phyloP scores from a whole-genome alignment of 2,329 filamentous ascomycete species.

The Colletotrichum cereale region DNA sequence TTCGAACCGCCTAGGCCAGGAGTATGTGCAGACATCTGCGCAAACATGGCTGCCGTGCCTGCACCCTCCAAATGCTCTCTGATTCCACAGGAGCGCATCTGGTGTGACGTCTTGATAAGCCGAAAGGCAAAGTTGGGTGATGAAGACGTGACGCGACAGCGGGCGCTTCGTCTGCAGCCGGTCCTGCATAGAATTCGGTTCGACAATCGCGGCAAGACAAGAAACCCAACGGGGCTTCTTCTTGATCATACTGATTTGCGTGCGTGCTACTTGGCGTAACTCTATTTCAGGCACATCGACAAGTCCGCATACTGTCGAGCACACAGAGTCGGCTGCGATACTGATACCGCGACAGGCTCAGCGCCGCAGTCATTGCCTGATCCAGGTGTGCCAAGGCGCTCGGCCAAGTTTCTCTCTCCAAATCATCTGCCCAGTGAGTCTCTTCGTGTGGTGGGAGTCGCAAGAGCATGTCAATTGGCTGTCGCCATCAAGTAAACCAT shows the following conservation, averaged over 20 bases:
- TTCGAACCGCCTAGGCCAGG: conserved; percentile 3
- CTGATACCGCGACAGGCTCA: neutral
- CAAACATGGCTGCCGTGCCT: neutral
- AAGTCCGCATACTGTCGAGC: neutral
- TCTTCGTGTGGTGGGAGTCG: neutral
- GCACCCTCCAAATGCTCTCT: neutral
- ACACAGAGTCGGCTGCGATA: neutral
- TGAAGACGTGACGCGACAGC: neutral
- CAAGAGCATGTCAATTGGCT: neutral
- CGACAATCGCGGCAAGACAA: neutral
- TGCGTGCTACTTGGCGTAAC: neutral
- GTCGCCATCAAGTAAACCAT: neutral
- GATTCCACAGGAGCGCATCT: neutral
- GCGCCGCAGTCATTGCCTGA: neutral
- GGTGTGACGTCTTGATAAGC: conserved; percentile 12
- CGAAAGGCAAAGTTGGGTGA: conserved; percentile 3
- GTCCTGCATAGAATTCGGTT: neutral
- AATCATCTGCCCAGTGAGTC: neutral
- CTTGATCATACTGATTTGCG: neutral
- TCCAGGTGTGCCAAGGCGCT: neutral
- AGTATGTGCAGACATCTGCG: neutral
- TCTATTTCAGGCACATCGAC: neutral
- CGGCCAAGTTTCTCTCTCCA: neutral
- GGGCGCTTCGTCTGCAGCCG: neutral
- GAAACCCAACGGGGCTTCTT: neutral